A percentile compares a stretch with the other conserved stretches of the same genome.
Evolutionary conservation across 176 grass and related monocot species (phyloP).

Genomic region (Triticum urartu): DNA sequence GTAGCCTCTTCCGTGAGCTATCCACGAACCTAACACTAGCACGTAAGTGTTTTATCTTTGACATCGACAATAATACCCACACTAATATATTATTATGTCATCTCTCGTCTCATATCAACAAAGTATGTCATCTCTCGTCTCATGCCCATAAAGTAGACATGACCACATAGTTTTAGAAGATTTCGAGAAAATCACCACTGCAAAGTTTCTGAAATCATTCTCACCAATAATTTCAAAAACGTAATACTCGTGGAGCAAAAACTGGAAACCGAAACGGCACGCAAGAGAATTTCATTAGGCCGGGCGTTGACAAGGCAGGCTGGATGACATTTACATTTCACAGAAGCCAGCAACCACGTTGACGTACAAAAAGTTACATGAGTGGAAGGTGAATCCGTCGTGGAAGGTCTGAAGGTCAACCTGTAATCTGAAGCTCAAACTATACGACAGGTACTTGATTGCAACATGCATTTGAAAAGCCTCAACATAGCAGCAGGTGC

Average conservation of each 20-base stretch:
- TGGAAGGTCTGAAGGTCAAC: neutral
- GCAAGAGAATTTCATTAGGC: neutral
- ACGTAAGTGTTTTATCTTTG: neutral
- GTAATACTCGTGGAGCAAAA: neutral
- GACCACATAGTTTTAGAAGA: neutral
- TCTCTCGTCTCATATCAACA: too few relatives aligned
- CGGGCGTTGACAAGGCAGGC: neutral
- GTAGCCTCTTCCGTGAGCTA: neutral
- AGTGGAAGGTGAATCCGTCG: constrained; percentile 26
- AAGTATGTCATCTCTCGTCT: neutral
- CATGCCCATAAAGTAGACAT: neutral
- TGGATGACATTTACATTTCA: constrained; percentile 15
- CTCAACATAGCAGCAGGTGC: neutral
- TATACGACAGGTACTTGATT: neutral
- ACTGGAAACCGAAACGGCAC: neutral
- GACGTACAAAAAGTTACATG: neutral
- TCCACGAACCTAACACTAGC: neutral
- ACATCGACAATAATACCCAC: neutral
- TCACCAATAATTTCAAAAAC: too few relatives aligned
- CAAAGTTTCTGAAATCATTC: neutral
- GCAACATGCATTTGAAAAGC: constrained; percentile 1
- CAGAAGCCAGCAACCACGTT: neutral
- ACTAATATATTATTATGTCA: neutral
- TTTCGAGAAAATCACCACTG: neutral
- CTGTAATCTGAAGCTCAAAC: neutral